Conservation (phyloP, 2,329 filamentous ascomycete species). For the Scorias spongiosa region DNA sequence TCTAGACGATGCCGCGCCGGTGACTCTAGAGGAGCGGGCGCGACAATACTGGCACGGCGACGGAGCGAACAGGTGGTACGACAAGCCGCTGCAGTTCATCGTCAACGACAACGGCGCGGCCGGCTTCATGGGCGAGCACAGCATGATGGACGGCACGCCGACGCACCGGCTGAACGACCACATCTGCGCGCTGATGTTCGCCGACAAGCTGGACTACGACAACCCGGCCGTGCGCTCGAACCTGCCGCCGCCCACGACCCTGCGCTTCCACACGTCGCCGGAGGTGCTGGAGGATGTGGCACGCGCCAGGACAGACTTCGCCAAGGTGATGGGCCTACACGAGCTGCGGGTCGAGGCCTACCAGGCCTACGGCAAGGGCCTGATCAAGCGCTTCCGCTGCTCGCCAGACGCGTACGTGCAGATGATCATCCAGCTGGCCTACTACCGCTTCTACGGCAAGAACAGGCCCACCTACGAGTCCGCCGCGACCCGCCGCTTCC, state of each 20-base stretch:
- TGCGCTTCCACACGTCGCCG: conserved; percentile 65
- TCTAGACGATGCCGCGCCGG: conserved; percentile 77
- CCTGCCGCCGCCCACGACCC: conserved; percentile 61
- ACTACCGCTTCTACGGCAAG: conserved; percentile 98
- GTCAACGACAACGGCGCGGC: conserved; percentile 95
- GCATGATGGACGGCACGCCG: conserved; percentile 99
- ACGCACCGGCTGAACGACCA: conserved; percentile 96
- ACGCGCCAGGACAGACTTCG: conserved; percentile 64
- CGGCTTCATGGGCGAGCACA: conserved; percentile 96
- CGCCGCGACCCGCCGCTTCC: conserved; percentile 85
- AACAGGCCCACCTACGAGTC: conserved; percentile 97
- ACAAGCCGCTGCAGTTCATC: conserved; percentile 97
- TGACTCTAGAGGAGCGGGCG: conserved; percentile 89
- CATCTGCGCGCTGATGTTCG: conserved; percentile 79
- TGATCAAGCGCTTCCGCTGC: conserved; percentile 99
- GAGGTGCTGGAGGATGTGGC: conserved; percentile 65
- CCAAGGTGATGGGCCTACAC: conserved; percentile 66
- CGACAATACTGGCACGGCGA: conserved; percentile 98
- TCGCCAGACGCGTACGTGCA: conserved; percentile 95
- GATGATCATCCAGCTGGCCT: conserved; percentile 96
- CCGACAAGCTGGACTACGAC: conserved; percentile 84
- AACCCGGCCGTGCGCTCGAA: conserved; percentile 63
- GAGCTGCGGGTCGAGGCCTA: conserved; percentile 89
- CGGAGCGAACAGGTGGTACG: conserved; percentile 88
- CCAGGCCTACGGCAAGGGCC: conserved; percentile 91